Evolutionary conservation across 352 stramenopile species (phyloP), one percentile per base, ranked within the genome.

Genomic region (Globisporangium emineosum): DNA sequence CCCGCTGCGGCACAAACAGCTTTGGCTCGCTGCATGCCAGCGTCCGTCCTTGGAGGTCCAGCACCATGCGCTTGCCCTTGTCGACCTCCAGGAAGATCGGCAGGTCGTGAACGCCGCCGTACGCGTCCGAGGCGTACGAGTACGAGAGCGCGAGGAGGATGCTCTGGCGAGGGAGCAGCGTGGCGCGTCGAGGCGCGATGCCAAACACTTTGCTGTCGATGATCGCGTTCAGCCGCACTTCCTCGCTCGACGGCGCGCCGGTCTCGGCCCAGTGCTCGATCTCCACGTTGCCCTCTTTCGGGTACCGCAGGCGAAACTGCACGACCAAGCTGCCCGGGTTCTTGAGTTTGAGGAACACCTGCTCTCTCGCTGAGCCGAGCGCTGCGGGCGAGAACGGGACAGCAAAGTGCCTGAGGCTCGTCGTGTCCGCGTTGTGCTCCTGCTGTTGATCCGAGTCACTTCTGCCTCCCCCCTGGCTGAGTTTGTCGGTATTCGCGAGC

Each of bases 191-290:
- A 5, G 86, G 79, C 4, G 72, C 68, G 35, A 95, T 81, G 8
- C 47, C 60, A 40, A 92, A 94, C 5, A 93, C 68, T 56, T 90
- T 82, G 60, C 80, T 88, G 64, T 96, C 85, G 55, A 96, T 86
- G 56, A 95, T 94, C 21, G 77, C 77, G 55, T 92, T 89, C 25
- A 84, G 77, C 10, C 81, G 81, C 51, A 93, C 54, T 58, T 93
- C 77, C 23, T 91, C 79, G 29, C 78, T 78, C 7, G 88, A 97
- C 17, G 93, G 92, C 27, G 93, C 87, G 21, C 87, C 81, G 5
- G 89, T 91, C 57, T 97, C 91, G 23, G 90, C 91, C 94, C 94
- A 98, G 33, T 92, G 89, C 56, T 98, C 93, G 27, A 98, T 89
- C 66, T 98, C 93, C 10, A 98, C 86, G 37, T 96, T 87, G 10